Base-by-base conservation (phyloP, 306 rosid species). In the Lotus japonicus region DNA sequence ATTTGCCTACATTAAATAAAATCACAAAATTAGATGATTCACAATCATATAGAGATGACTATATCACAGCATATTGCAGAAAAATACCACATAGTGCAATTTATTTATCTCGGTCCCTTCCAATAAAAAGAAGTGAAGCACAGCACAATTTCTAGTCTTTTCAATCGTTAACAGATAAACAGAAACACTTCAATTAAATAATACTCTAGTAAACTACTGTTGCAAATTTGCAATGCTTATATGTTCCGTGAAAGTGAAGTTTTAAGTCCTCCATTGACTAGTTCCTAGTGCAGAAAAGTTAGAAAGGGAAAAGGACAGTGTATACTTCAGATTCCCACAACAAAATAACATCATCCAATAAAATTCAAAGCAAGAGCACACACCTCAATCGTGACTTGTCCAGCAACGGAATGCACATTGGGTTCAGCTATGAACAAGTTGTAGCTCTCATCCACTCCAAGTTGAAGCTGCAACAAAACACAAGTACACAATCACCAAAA, bases 381-480 rank as follows among this genome's bases (percentile, higher is more conserved):
- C 60, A 94, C 99, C 97, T 90, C 96, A 53, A 94, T 88, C 9
- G 84, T 84, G 0, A 83, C 91, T 55, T 65, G 70, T 60, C 86
- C 90, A 15, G 74, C 66, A 77, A 73, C 77, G 19, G 94, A 84
- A 63, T 76, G 65, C 70, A 48, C 81, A 5, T 78, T 79, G 33
- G 80, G 60, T 44, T 79, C 72, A 57, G 79, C 52, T 53, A 90
- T 81, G 51, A 74, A 69, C 89, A 94, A 83, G 52, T 74, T 68
- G 71, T 94, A 88, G 97, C 97, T 94, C 84, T 94, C 99, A 60
- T 94, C 99, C n/a, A 87, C 97, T 26, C 96, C 99, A 66, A 94
- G 92, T 77, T 87, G 92, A 81, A 94, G 95, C 99, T 94, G 84
- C 70, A 79, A 49, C 31, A 26, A 26, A 26, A 26, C 19, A 52